Base-by-base conservation (phyloP, 768 basidiomycete genomes). In the Cystobasidium onofrii region DNA sequence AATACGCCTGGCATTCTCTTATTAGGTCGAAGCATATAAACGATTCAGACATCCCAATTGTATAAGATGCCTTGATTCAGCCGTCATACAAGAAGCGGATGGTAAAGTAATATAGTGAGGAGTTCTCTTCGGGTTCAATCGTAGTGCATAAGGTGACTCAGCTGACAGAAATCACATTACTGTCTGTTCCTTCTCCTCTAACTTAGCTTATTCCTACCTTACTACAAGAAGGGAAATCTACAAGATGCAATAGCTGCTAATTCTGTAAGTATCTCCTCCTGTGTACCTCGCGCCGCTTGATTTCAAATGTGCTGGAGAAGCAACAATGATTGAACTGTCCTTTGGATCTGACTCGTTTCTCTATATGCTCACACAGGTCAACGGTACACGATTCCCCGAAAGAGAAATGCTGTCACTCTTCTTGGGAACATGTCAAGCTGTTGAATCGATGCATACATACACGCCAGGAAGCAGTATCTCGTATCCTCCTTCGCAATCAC, bases 31-130 rank as follows among this genome's bases (percentile, higher is more conserved):
- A 80, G 94, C 96, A 0, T 96, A 96, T 81, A 85, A 92, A 79
- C 86, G 95, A 74, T 98, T 98, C 76, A 93, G 91, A 80, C 95
- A 97, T 81, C 90, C 90, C 23, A 97, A 98, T 81, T 97, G 98
- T 78, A 99, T 99, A 80, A 90, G 90, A 43, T 83, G 74, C 64
- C 74, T 79, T 55, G 76, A 76, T 57, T 50, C 55, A 36, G 69
- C 36, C 33, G 66, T 70, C 46, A 46, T 71, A 27, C 67, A 77
- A 54, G 66, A 76, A 74, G 69, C 64, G 9, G 57, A 64, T 23
- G 62, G 76, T 57, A 77, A 78, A 64, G 62, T 77, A 54, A 76
- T 76, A 50, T 76, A 75, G 41, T 65, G 25, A 36, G 39, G n/a
- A n/a, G n/a, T n/a, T 33, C 18, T 7, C 20, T 41, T n/a, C 52